Conservation (phyloP, 2,329 filamentous ascomycete genomes). For the Rutstroemia sp. region DNA sequence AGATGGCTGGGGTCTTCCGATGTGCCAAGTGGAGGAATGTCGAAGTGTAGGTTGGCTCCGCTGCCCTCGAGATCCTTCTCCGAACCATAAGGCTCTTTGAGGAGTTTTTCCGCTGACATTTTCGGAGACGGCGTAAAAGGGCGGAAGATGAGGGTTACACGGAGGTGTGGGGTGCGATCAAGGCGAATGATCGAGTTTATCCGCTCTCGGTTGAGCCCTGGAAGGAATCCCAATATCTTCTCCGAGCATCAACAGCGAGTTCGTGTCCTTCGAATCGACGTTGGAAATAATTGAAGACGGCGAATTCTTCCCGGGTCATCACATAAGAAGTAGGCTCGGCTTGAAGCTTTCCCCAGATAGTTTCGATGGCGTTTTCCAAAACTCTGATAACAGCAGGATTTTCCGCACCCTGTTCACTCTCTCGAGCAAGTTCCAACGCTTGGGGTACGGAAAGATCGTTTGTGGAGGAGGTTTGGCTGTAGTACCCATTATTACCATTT, state of each 20-base stretch:
- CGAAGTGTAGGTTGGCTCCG: neutral
- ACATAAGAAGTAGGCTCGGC: constrained; percentile 61
- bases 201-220: neutral
- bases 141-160: neutral
- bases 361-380: constrained; percentile 55
- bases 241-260: constrained; percentile 40
- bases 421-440: constrained; percentile 69
- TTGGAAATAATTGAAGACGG: constrained; percentile 81
- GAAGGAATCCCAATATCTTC: constrained; percentile 45
- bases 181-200: neutral
- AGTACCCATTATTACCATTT: constrained; percentile 12
- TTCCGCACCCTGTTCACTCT: constrained; percentile 57
- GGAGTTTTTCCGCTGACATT: neutral
- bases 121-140: neutral
- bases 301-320: constrained; percentile 70
- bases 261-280: constrained; percentile 51
- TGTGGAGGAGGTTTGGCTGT: constrained; percentile 9
- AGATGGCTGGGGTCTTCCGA: neutral
- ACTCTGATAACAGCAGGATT: constrained; percentile 56
- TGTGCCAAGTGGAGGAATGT: neutral
- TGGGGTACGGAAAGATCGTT: constrained; percentile 41
- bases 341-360: constrained; percentile 63
- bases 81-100: neutral
- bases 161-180: neutral
- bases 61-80: neutral